A percentile compares a stretch with the other conserved stretches of the same genome.
Evolutionary conservation across 192 early-diverging fungal species (phyloP).

Genomic region (Podila clonocystis): DNA sequence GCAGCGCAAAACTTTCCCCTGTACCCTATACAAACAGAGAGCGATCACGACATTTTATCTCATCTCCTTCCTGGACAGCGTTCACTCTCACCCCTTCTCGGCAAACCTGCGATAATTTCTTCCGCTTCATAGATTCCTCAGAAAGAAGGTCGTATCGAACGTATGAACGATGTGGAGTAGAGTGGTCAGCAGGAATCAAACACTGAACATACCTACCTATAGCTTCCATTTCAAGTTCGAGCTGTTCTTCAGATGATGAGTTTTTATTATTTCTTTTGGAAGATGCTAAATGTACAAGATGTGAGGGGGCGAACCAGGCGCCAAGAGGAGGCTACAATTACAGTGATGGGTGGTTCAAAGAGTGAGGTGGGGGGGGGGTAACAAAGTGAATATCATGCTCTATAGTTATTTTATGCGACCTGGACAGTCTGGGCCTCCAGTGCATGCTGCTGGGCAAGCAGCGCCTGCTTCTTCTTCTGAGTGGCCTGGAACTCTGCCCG

Average conservation of each 20-base stretch:
- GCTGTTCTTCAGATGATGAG: neutral
- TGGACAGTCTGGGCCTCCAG: neutral
- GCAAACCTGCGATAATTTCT: too few relatives aligned
- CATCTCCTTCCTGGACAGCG: too few relatives aligned
- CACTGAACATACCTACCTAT: neutral
- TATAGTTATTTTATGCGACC: neutral
- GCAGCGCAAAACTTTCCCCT: too few relatives aligned
- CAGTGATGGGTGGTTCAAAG: neutral
- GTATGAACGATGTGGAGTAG: too few relatives aligned
- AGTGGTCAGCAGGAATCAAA: neutral
- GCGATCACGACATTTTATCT: too few relatives aligned
- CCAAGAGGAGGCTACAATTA: neutral
- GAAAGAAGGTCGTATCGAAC: too few relatives aligned
- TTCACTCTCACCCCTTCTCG: too few relatives aligned
- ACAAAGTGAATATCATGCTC: too few relatives aligned
- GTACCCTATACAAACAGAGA: too few relatives aligned
- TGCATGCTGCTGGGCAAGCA: neutral
- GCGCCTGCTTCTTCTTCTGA: conserved; percentile 73
- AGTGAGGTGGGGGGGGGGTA: neutral
- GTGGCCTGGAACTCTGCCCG: conserved; percentile 79
- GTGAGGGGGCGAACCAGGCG: neutral
- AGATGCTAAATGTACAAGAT: conserved; percentile 7
- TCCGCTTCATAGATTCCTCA: too few relatives aligned
- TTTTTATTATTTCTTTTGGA: neutral
- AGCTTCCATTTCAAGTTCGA: neutral